phyloP scores from a whole-genome alignment of 176 grass and related monocot genomes.

The Aegilops bicornis region DNA sequence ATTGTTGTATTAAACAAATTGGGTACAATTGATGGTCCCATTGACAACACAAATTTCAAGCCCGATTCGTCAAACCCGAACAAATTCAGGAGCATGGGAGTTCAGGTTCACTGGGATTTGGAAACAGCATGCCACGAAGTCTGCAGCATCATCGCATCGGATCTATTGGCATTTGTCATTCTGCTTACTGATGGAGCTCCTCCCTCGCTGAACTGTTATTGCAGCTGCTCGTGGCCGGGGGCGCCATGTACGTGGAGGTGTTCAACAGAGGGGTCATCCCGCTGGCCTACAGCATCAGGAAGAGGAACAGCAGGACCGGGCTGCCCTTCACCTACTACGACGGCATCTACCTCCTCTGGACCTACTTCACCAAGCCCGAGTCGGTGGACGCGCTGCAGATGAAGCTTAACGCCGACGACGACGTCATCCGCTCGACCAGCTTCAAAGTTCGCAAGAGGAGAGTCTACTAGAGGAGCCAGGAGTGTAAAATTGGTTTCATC shows the following conservation, averaged over 20 bases:
- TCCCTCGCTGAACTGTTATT: not conserved
- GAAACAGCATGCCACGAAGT: not conserved
- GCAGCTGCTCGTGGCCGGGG: constrained; percentile 82
- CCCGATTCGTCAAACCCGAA: not conserved
- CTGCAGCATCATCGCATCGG: not conserved
- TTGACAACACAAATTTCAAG: not conserved
- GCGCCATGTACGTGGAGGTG: constrained; percentile 90
- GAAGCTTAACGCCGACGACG: constrained; percentile 59
- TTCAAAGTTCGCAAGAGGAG: constrained; percentile 72
- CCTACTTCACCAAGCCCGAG: constrained; percentile 91
- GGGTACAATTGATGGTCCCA: not conserved
- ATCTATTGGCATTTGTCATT: not conserved
- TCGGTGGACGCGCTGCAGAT: constrained; percentile 57
- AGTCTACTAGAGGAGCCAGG: not conserved
- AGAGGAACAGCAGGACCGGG: constrained; percentile 77
- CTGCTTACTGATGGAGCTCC: not conserved
- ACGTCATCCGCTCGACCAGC: constrained; percentile 69
- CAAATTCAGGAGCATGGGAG: not conserved
- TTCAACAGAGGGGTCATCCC: constrained; percentile 86
- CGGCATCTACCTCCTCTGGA: constrained; percentile 86
- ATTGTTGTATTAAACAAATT: not conserved
- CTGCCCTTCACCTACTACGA: constrained; percentile 72
- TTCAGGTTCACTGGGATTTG: not conserved
- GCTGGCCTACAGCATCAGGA: constrained; percentile 82
- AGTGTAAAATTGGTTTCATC: constrained; percentile 1